phyloP scores from a whole-genome alignment of 208 protist species.

The Novymonas esmeraldas region DNA sequence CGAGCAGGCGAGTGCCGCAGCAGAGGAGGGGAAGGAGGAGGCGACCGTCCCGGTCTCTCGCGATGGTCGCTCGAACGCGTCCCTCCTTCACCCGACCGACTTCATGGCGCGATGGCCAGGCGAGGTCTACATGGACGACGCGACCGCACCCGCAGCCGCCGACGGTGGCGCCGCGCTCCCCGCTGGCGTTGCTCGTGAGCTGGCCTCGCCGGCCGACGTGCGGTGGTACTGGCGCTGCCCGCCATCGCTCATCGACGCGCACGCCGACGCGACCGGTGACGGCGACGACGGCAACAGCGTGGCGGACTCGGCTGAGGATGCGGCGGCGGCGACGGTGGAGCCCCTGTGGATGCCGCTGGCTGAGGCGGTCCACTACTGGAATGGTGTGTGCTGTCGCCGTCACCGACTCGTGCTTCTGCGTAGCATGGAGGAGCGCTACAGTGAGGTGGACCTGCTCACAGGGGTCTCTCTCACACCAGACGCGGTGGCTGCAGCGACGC shows the following conservation, averaged over 20 bases:
- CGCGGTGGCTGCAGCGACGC: neutral
- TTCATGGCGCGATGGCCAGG: constrained; percentile 24
- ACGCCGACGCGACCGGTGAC: no score
- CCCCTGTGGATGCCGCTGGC: constrained; percentile 21
- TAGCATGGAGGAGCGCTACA: constrained; percentile 34
- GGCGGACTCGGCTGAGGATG: neutral
- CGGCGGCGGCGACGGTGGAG: neutral
- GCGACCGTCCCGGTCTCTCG: no score
- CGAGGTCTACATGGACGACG: neutral
- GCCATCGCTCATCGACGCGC: neutral
- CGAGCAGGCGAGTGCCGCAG: neutral
- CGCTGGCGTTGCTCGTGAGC: no score
- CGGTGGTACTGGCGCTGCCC: constrained; percentile 35
- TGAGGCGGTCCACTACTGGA: constrained; percentile 24
- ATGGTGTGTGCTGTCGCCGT: constrained; percentile 15
- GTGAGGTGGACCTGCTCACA: constrained; percentile 45
- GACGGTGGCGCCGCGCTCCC: neutral
- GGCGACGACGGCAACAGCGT: neutral
- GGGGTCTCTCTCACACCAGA: constrained; percentile 10
- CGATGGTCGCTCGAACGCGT: neutral
- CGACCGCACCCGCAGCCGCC: neutral
- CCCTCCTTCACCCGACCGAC: constrained; percentile 13
- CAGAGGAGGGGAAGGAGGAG: no score
- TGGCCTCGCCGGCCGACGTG: neutral
- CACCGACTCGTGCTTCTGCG: constrained; percentile 41